Evolutionary conservation across 257 asterid species (phyloP), one percentile per base, ranked within the genome.

Genomic region (Penstemon eatonii): DNA sequence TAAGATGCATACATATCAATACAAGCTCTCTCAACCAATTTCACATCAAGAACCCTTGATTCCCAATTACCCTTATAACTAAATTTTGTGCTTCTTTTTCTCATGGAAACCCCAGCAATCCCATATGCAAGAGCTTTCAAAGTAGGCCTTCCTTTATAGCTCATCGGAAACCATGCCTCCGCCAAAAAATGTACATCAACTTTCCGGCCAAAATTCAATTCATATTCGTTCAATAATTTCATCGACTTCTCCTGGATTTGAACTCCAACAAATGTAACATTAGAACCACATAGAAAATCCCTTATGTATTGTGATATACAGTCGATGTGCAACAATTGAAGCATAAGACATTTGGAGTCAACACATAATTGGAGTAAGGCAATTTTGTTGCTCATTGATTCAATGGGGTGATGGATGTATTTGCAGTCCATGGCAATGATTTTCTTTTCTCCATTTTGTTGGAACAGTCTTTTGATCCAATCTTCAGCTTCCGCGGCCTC

Each of bases 321-420:
- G 8, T 73, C 71, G 69, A 73, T 73, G 80, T 79, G 73, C 4
- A 44, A 70, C n/a, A 82, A 65, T 71, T 82, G 87, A 67, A 82
- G 80, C 18, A 76, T 15, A 11, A 82, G 80, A 15, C 82, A 79
- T 37, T 67, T 70, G 2, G 80, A 55, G 39, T 54, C 78, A 37
- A 70, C 54, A 19, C 87, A 73, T 40, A 79, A 78, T 66, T 73
- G 78, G 33, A 82, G 8, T 0, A 62, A 53, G 9, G 87, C 78
- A 4, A 65, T 42, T 49, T 66, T 70, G 68, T 60, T 61, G 82
- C 75, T 74, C 70, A 69, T 68, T 5, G 71, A 60, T 36, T 0
- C 9, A 72, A 76, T 65, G 10, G 82, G 84, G 18, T 79, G 84
- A 43, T 19, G 80, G 39, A 50, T 33, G 18, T 46, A 82, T 56